Base-by-base conservation (phyloP, 2,329 filamentous ascomycete genomes). In the Ascocoryne sarcoides region DNA sequence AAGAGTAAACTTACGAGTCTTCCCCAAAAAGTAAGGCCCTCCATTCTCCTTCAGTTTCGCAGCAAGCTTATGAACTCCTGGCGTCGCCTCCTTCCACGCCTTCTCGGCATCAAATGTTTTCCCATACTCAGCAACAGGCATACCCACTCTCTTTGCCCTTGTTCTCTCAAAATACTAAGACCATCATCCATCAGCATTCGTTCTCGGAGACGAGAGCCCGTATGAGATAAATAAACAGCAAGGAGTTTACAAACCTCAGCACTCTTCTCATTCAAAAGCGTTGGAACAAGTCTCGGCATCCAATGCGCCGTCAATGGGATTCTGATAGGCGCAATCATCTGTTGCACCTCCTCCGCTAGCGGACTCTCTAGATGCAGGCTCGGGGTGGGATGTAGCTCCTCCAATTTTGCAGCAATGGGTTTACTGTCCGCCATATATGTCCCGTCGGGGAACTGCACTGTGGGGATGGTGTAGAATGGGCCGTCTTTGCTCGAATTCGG, bases 351-450 rank as follows among this genome's bases (percentile, higher is more conserved):
- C 29, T 58, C 32, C 1, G 71, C 62, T 29, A 68, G 60, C 0
- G 71, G 68, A 0, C 72, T 69, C 49, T 80, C 70, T 2, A 84
- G 62, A 46, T 73, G 69, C 2, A 83, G 56, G 0, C 73, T 64
- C 0, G 79, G 79, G 16, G 65, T 59, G 0, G 81, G 80, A 47
- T 82, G 65, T 0, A 62, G 60, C 39, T 67, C 61, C 53, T 86
- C 80, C 23, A 87, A 65, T 14, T 65, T 65, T 10, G 61, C 49
- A 10, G 73, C 76, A 47, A 87, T 86, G 32, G 62, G 61, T 46
- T 62, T 64, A 1, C 76, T 82, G 55, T 86, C 79, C 73, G 79
- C 82, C 7, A 81, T 49, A 52, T 73, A 79, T 1, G 57, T 70
- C 14, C 73, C 75, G 35, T 78, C 69, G 0, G 70, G 65, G 33